Evolutionary conservation across 2,329 filamentous ascomycete species (phyloP).

Genomic region (Botrytis porri): DNA sequence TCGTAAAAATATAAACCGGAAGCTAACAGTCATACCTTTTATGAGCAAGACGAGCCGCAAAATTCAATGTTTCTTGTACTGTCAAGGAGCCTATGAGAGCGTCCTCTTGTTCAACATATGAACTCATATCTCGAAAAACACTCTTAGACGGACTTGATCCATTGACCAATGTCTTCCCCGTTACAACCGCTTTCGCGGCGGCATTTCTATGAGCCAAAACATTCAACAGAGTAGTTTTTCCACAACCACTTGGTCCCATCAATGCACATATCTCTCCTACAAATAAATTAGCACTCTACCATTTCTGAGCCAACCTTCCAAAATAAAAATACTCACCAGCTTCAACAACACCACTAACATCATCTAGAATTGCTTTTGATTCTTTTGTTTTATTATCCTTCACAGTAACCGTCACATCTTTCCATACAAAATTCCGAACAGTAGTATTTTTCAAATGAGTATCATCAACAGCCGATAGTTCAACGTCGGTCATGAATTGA

Average conservation of each 20-base stretch:
- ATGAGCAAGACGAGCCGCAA: constrained; percentile 68
- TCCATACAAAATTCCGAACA: constrained; percentile 65
- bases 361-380: constrained; percentile 59
- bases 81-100: constrained; percentile 78
- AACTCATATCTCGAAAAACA: constrained; percentile 62
- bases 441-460: constrained; percentile 58
- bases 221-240: constrained; percentile 83
- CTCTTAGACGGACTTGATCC: constrained; percentile 51
- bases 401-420: constrained; percentile 64
- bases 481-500: constrained; percentile 31
- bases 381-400: constrained; percentile 66
- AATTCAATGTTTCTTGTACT: constrained; percentile 74
- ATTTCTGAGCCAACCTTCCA: not conserved
- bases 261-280: constrained; percentile 70
- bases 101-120: constrained; percentile 87
- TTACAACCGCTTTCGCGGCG: constrained; percentile 52
- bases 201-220: constrained; percentile 63
- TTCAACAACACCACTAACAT: constrained; percentile 61
- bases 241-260: constrained; percentile 73
- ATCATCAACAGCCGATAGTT: constrained; percentile 30
- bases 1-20: not conserved
- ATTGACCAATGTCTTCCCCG: constrained; percentile 60
- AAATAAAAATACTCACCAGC: constrained; percentile 47
- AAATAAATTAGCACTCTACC: constrained; percentile 11
- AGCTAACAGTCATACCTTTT: constrained; percentile 44